Conservation (phyloP, 2,329 filamentous ascomycete genomes). For the Didymella exigua region DNA sequence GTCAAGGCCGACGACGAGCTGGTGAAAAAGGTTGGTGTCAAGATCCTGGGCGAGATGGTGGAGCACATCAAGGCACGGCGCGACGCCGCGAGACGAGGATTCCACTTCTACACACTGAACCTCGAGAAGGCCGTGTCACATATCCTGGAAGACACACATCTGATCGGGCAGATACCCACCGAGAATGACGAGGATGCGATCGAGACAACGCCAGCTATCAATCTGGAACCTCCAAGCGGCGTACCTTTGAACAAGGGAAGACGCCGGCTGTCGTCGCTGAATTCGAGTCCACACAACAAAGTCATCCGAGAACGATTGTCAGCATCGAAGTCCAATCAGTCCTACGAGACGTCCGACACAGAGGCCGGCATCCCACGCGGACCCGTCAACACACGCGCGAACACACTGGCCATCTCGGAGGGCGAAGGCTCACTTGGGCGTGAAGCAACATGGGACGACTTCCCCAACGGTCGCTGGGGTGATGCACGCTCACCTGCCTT, state of each 20-base stretch:
- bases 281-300: slow-evolving; percentile 84
- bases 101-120: slow-evolving; percentile 98
- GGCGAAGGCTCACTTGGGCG: slow-evolving; percentile 86
- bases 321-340: slow-evolving; percentile 58
- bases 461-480: slow-evolving; percentile 94
- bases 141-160: slow-evolving; percentile 81
- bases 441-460: slow-evolving; percentile 98
- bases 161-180: slow-evolving; percentile 69
- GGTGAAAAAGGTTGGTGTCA: slow-evolving; percentile 79
- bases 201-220: slow-evolving; percentile 52
- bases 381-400: slow-evolving; percentile 75
- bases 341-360: slow-evolving; percentile 71
- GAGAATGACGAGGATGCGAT: slow-evolving; percentile 53
- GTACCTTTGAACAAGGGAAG: slow-evolving; percentile 37
- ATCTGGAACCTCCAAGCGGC: slow-evolving; percentile 38
- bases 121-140: slow-evolving; percentile 95
- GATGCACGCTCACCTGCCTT: slow-evolving; percentile 86
- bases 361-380: slow-evolving; percentile 79
- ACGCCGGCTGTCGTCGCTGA: slow-evolving; percentile 76
- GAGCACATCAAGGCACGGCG: slow-evolving; percentile 73
- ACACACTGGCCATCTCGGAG: slow-evolving; percentile 91
- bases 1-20: slow-evolving; percentile 81
- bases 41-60: slow-evolving; percentile 84
- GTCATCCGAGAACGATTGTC: slow-evolving; percentile 76
- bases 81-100: slow-evolving; percentile 61